These are phyloP conservation scores for Leccinum subgranulosum DNA, from an alignment of 768 basidiomycete species.

Conservation along the genomic window DNA sequence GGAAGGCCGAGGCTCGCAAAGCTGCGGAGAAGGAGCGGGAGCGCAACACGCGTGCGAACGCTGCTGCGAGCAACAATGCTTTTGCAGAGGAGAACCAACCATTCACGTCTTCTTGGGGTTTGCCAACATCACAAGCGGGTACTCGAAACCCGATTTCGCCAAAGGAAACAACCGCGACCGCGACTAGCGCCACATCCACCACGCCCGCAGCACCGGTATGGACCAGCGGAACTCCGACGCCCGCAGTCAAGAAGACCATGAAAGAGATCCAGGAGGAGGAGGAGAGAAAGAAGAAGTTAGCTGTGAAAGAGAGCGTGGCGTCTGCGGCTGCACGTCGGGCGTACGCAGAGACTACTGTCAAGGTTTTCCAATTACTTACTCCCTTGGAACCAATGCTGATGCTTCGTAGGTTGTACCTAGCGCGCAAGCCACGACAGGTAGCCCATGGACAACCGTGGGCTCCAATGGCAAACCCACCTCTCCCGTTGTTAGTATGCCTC, in stretches of 20 bases:
- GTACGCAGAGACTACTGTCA: slow-evolving; percentile 77
- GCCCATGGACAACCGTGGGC: slow-evolving; percentile 88
- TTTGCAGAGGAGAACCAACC: slow-evolving; percentile 54
- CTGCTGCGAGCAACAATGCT: slow-evolving; percentile 31
- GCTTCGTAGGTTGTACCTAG: slow-evolving; percentile 31
- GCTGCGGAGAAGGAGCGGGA: slow-evolving; percentile 71
- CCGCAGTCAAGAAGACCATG: slow-evolving; percentile 81
- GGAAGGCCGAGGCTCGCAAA: slow-evolving; percentile 74
- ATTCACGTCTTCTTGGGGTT: slow-evolving; percentile 78
- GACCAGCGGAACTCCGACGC: slow-evolving; percentile 59
- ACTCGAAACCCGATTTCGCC: slow-evolving; percentile 37
- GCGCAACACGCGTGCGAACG: slow-evolving; percentile 47
- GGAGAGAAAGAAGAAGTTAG: slow-evolving; percentile 73
- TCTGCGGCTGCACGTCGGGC: slow-evolving; percentile 60
- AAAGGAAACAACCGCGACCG: slow-evolving; percentile 41
- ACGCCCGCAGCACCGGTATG: slow-evolving; percentile 55
- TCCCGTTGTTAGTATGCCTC: slow-evolving; percentile 29
- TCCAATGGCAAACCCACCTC: slow-evolving; percentile 58
- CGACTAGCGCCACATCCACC: slow-evolving; percentile 25
- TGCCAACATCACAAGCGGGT: slow-evolving; percentile 80
- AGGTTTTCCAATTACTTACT: slow-evolving; percentile 41
- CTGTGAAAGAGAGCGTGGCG: slow-evolving; percentile 56
- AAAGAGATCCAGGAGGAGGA: slow-evolving; percentile 99
- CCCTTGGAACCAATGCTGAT: not conserved
- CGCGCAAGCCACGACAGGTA: slow-evolving; percentile 40